These are phyloP conservation scores for Coemansia sp. DNA, from an alignment of 192 early-diverging fungal species.

Conservation along the genomic window DNA sequence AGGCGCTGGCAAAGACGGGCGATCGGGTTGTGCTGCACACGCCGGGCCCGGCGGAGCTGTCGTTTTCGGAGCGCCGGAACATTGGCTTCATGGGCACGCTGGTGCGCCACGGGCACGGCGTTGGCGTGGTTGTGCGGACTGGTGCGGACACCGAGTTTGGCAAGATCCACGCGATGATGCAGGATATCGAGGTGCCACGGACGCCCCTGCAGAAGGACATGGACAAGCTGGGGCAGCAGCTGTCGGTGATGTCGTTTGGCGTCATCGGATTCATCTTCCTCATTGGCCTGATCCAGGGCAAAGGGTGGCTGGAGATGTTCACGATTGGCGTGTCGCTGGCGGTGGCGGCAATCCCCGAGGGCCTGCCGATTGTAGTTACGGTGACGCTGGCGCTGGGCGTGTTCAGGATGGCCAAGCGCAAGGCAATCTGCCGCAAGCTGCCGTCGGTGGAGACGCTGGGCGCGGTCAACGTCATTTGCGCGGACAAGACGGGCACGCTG, in stretches of 20 bases:
- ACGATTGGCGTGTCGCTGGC: constrained; percentile 88
- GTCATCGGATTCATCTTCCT: constrained; percentile 74
- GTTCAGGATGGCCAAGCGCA: constrained; percentile 85
- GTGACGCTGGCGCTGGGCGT: constrained; percentile 93
- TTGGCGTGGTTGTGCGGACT: constrained; percentile 87
- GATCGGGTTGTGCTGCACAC: constrained; percentile 49
- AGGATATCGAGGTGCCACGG: constrained; percentile 85
- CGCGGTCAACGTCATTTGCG: constrained; percentile 93
- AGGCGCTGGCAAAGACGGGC: constrained; percentile 72
- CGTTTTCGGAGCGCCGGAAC: constrained; percentile 59
- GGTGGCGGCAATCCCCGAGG: constrained; percentile 98
- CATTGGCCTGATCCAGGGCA: constrained; percentile 84
- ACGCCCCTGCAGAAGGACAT: constrained; percentile 94
- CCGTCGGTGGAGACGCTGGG: constrained; percentile 93
- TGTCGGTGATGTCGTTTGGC: constrained; percentile 73
- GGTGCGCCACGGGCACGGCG: constrained; percentile 82
- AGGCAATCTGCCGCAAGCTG: constrained; percentile 93
- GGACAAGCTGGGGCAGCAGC: constrained; percentile 73
- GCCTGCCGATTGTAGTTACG: constrained; percentile 94
- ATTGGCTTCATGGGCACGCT: constrained; percentile 96
- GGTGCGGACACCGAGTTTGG: constrained; percentile 93
- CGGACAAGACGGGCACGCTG: constrained; percentile 95
- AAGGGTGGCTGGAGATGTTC: constrained; percentile 93
- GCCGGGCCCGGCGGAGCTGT: constrained; percentile 24
- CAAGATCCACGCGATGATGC: constrained; percentile 90